Base-by-base conservation (phyloP, 2,329 filamentous ascomycete species). In the Ceratocystis eucalypticola region DNA sequence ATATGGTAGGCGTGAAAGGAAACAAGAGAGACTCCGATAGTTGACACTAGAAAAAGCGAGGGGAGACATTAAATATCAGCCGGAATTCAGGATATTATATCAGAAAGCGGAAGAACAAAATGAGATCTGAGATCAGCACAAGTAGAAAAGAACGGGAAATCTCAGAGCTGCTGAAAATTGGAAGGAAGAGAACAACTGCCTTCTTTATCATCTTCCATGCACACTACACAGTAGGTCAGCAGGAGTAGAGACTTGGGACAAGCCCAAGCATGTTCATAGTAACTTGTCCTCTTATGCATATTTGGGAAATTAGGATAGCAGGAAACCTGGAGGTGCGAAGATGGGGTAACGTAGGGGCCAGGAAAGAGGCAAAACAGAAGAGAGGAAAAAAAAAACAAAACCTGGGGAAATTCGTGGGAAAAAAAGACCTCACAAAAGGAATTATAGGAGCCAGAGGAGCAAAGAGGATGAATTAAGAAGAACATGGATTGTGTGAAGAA, bases 361-460 rank as follows among this genome's bases (percentile, higher is more conserved):
- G 48, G 25, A 57, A 45, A 25, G 48, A 64, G 22, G 17, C 12
- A 53, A n/a, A 37, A 45, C 22, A 25, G 22, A 25, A 25, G 22
- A 25, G 22, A 25, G 22, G 22, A 3, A 57, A 57, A 61, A n/a
- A 53, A 25, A 25, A 53, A 5, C 20, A 53, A 22, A 53, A 89
- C 85, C 72, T 91, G 88, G 0, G 88, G 88, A 2, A 91, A 77
- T 22, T 88, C 88, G 44, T 65, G 64, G 33, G 53, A 44, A 20
- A 48, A 48, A 10, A 7, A 41, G 37, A 48, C 55, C 44, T 65
- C 10, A 20, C 53, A 45, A 48, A 48, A 48, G 53, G 33, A 59
- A 20, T n/a, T 20, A 15, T 7, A 37, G 64, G 53, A n/a, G 44
- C 1, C 37, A 37, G n/a, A 66, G 28, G 64, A 50, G 53, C 8